Evolutionary conservation across 2,329 filamentous ascomycete species (phyloP).

Genomic region (Claviceps pazoutovae): DNA sequence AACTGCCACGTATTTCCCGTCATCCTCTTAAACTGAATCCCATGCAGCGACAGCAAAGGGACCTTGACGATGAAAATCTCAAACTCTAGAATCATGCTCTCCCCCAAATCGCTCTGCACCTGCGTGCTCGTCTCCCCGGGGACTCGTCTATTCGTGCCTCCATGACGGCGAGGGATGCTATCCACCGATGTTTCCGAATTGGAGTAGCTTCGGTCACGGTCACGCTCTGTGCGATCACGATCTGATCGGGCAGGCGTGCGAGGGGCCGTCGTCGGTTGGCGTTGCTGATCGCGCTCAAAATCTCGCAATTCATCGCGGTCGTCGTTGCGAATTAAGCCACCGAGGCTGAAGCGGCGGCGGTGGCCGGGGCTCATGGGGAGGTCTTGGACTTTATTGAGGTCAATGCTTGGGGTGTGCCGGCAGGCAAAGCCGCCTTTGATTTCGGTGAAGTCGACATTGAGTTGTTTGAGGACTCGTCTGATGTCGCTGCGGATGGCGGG

Average conservation of each 20-base stretch:
- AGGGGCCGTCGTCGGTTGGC: conserved; percentile 22
- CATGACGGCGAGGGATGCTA: conserved; percentile 44
- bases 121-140: conserved; percentile 84
- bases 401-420: conserved; percentile 77
- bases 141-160: conserved; percentile 36
- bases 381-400: conserved; percentile 61
- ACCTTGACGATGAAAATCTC: conserved; percentile 98
- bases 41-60: conserved; percentile 79
- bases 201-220: conserved; percentile 58
- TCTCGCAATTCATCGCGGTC: conserved; percentile 60
- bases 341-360: conserved; percentile 70
- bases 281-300: conserved; percentile 26
- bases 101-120: conserved; percentile 78
- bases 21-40: conserved; percentile 96
- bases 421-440: conserved; percentile 92
- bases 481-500: conserved; percentile 77
- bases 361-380: conserved; percentile 43
- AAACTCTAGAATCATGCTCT: conserved; percentile 73
- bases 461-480: conserved; percentile 72
- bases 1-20: conserved; percentile 96
- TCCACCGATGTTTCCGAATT: conserved; percentile 80
- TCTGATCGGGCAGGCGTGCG: conserved; percentile 30
- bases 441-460: conserved; percentile 82
- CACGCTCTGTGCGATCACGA: conserved; percentile 20
- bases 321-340: conserved; percentile 43